Evolutionary conservation across 2,329 filamentous ascomycete genomes (phyloP), one percentile per base, ranked within the genome.

Genomic region (Sporothrix euskadiensis): DNA sequence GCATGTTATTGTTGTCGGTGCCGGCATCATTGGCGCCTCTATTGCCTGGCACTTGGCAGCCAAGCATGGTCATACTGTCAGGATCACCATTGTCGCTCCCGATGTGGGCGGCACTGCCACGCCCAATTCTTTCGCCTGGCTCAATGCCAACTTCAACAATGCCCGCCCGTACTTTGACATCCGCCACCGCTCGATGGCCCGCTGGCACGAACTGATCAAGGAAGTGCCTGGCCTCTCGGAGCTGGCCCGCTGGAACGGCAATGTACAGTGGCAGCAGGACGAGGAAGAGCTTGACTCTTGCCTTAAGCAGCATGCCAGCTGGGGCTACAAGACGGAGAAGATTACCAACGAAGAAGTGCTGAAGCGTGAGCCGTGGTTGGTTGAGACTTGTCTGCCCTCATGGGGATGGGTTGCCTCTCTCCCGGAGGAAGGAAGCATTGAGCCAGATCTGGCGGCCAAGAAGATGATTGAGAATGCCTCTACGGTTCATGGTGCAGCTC

Each of bases 41-140:
- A 77, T 80, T 68, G 79, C 79, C 12, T 80, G 78, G 78, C 80
- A 80, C 72, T 75, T 81, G 5, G 73, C 77, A 4, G 73, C 71
- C 32, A 14, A 73, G 22, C 73, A 76, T 16, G 69, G 76, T 32
- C 12, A 41, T 4, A 9, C 6, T 12, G 74, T 77, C 19, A 72
- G 76, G 19, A 78, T 81, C 22, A 80, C 79, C 1, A 69, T 80
- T n/a, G 73, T 80, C 39, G 79, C 79, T 5, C 54, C 77, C 41
- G 73, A 79, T 1, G 19, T 79, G 1, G 79, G 79, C 72, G 79
- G 79, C 72, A 77, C 76, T 8, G 79, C 79, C 19, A 80, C 79
- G 19, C 78, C 79, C 35, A 77, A 78, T 74, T 80, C 79, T 7
- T 81, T 81, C 73, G 75, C 79, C 49, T 81, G 80, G 79, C 77